Base-by-base conservation (phyloP, 1,139 yeast genomes). In the Pichia sp. region DNA sequence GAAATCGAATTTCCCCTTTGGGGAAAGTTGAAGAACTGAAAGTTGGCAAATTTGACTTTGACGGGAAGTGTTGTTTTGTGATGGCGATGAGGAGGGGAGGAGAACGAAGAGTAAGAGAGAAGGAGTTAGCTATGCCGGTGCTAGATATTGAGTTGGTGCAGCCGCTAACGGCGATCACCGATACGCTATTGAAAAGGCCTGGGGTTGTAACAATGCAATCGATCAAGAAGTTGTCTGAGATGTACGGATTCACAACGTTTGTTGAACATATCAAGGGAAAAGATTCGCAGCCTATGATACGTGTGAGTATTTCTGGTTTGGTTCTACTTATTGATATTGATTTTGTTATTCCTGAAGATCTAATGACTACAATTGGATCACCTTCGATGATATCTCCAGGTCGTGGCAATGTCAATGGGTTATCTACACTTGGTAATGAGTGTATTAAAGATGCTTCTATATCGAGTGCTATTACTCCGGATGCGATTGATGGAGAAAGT, bases 231-330 rank as follows among this genome's bases (percentile, higher is more conserved):
- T 41, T 61, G 13, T 57, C 64, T n/a, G 57, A 57, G 33, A 53
- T 57, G 16, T 60, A 61, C 36, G 65, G 64, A 4, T 61, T 61
- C 41, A 63, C 60, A 32, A 59, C 64, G 2, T 61, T 60, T 36
- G 54, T 54, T 10, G 64, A 60, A 41, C 23, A 37, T 13, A 33
- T 34, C 10, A 37, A 37, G n/a, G 33, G 28, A 10, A 20, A 18
- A 8, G 25, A n/a, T 3, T 40, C 35, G 14, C 37, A 20, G 24
- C 18, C 19, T 31, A 35, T 31, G 18, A 19, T 29, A 19, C 8
- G 48, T 19, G 15, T 35, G 25, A 37, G 43, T 23, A 32, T 38
- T 10, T 53, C 61, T 21, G 63, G 64, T 3, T 54, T 55, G 45
- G 55, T 58, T n/a, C 42, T 61, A 20, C 45, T 61, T 15, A 56